Evolutionary conservation across 441 rosid species (phyloP), one percentile per base, ranked within the genome.

Genomic region (Adansonia rubrostipa): DNA sequence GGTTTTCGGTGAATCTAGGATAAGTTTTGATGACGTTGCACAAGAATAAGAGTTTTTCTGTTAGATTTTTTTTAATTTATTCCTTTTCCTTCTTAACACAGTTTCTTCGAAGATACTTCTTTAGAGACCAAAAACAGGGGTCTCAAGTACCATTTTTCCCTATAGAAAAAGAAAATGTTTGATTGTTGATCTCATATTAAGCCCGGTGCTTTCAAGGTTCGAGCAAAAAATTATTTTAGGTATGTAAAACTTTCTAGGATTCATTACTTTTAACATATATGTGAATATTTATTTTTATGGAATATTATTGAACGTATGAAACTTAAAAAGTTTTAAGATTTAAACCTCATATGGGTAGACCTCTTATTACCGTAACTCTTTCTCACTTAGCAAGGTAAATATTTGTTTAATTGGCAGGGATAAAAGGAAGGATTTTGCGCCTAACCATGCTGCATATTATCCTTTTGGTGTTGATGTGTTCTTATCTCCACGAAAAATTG

Each of bases 401-500:
- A 14, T 60, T 81, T 3, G 66, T 82, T 73, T 62, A 19, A 79
- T 62, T 87, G 74, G 79, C 81, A 94, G 95, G 90, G 98, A 95
- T 75, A 95, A 91, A 89, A 93, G 86, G 89, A 93, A 95, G 86
- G 97, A 92, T 7, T 81, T 83, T 84, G 98, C 95, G 40, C 75
- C 89, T 42, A 90, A 80, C 79, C 80, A 84, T 81, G 92, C 97
- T 71, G 97, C 97, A 61, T 95, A 95, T 84, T 87, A 90, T 86
- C 98, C 98, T 64, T 87, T 93, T 83, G 98, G 98, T 6, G 93
- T 93, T 9, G 98, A 95, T 85, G 93, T 95, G 74, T 95, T 89
- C 82, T 83, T 93, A 76, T 84, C 89, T 62, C 92, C 87, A 42
- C 85, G 82, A 80, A 95, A 95, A 82, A 80, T 93, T 77, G 81